Conservation (phyloP, 345 rosid species). For the Ceriops zippeliana region DNA sequence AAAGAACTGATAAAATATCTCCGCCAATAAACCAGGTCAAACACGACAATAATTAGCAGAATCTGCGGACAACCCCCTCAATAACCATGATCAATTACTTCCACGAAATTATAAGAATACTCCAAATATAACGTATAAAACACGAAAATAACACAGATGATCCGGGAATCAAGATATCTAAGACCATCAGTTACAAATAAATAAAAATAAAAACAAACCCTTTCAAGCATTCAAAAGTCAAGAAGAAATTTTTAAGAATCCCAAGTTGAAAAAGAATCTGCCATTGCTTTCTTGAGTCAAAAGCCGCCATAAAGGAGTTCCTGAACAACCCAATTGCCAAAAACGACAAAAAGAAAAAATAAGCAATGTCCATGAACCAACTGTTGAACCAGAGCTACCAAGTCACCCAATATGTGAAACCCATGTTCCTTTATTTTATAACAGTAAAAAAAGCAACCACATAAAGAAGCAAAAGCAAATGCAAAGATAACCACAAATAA, state of each 20-base stretch:
- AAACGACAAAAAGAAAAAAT: slow-evolving; percentile 9
- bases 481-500: slow-evolving; percentile 10
- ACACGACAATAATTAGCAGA: slow-evolving; percentile 9
- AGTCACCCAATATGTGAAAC: background rate
- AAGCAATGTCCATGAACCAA: background rate
- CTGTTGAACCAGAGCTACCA: background rate
- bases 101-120: slow-evolving; percentile 18
- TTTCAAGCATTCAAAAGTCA: slow-evolving; percentile 3
- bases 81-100: background rate
- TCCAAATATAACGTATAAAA: slow-evolving; percentile 30
- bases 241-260: background rate
- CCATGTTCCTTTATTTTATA: slow-evolving; percentile 13
- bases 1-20: background rate
- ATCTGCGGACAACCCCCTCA: slow-evolving; percentile 10
- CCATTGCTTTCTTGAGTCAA: slow-evolving; percentile 19
- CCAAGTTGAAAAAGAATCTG: slow-evolving; percentile 1
- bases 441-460: slow-evolving; percentile 12
- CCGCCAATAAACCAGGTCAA: background rate
- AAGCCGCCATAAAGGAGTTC: slow-evolving; percentile 9
- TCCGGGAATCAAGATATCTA: slow-evolving; percentile 21
- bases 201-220: slow-evolving; percentile 21
- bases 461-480: slow-evolving; percentile 4
- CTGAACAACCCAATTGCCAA: slow-evolving; percentile 20
- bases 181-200: slow-evolving; percentile 22
- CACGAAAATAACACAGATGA: slow-evolving; percentile 20